phyloP scores from a whole-genome alignment of 257 asterid species.

The Nicotiana tabacum region DNA sequence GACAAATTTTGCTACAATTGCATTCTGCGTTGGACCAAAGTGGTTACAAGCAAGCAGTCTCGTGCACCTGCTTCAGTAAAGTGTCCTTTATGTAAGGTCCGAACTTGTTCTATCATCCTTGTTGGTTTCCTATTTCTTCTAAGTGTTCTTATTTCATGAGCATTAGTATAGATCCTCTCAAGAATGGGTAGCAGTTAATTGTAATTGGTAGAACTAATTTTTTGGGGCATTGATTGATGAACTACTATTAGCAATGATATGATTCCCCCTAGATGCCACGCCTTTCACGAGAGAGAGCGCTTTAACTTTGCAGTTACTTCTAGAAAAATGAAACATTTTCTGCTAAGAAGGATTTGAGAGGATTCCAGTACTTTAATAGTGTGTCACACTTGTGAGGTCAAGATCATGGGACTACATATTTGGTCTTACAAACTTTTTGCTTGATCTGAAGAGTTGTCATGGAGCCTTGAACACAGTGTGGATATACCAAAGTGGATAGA shows the following conservation, averaged over 20 bases:
- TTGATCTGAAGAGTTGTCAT: not conserved
- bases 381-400: not conserved
- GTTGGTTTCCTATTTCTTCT: not conserved
- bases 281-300: not conserved
- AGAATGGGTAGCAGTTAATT: not conserved
- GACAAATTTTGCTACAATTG: constrained; percentile 75
- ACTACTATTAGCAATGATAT: not conserved
- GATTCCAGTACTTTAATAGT: not conserved
- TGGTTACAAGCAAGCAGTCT: constrained; percentile 37
- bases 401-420: not conserved
- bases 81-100: constrained; percentile 84
- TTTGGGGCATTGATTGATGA: not conserved
- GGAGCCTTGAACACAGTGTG: not conserved
- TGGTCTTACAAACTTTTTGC: not conserved
- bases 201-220: no score
- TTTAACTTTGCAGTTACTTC: not conserved
- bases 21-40: constrained; percentile 57
- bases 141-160: not conserved
- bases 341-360: not conserved
- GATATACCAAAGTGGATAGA: not conserved
- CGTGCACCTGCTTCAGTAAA: constrained; percentile 37
- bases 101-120: constrained; percentile 10
- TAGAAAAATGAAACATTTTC: not conserved
- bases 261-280: not conserved
- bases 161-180: not conserved